phyloP scores from a whole-genome alignment of 805 yeast species.

The Kazachstania taianensis region DNA sequence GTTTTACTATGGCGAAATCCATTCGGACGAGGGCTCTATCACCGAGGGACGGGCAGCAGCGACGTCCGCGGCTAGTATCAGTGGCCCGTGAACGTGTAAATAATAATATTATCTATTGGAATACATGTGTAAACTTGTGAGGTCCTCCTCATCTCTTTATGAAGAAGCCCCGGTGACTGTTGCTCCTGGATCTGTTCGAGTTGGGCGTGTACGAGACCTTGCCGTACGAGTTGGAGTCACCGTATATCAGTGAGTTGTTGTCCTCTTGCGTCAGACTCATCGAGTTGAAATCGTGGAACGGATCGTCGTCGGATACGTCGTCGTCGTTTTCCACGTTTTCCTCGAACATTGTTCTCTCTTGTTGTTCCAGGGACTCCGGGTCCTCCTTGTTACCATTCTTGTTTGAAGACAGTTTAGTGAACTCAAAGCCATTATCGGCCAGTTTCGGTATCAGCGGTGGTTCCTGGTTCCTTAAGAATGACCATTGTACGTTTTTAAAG shows the following conservation, averaged over 20 bases:
- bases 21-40: too few species aligned
- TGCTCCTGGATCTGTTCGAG: conserved; percentile 31
- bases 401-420: conserved; percentile 28
- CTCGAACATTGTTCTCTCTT: conserved; percentile 24
- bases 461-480: conserved; percentile 76
- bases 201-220: conserved; percentile 33
- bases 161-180: conserved; percentile 31
- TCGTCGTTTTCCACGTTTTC: conserved; percentile 28
- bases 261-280: conserved; percentile 75
- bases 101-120: background rate
- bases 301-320: conserved; percentile 43
- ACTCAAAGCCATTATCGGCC: conserved; percentile 41
- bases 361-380: conserved; percentile 16
- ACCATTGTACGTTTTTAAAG: conserved; percentile 92
- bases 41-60: too few species aligned
- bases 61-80: too few species aligned
- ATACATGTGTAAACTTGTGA: background rate
- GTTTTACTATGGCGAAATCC: too few species aligned
- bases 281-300: conserved; percentile 75
- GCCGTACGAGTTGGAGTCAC: conserved; percentile 34
- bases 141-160: conserved; percentile 13
- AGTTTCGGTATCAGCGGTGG: conserved; percentile 94
- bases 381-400: conserved; percentile 16
- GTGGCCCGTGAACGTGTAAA: too few species aligned
- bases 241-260: conserved; percentile 41